Evolutionary conservation across 768 basidiomycete species (phyloP).

Genomic region (Vararia minispora): DNA sequence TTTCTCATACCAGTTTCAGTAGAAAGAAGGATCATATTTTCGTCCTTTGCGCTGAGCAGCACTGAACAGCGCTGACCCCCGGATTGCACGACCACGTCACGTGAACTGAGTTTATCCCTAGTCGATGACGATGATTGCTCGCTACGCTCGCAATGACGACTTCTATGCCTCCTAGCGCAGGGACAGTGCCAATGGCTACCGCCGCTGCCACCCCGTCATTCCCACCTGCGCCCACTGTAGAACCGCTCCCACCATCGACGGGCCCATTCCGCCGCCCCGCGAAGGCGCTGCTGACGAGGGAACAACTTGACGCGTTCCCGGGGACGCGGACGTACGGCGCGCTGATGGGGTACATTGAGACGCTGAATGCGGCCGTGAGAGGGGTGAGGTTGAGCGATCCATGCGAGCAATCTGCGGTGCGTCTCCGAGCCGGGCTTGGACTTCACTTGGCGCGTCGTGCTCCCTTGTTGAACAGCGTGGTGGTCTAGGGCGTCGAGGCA

Average conservation of each 20-base stretch:
- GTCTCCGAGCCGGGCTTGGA: slow-evolving; percentile 19
- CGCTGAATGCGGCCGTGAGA: slow-evolving; percentile 64
- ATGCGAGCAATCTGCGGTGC: slow-evolving; percentile 47
- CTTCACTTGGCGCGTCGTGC: slow-evolving; percentile 3
- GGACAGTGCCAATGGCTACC: no score
- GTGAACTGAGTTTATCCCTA: no score
- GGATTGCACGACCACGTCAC: no score
- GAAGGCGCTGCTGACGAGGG: slow-evolving; percentile 67
- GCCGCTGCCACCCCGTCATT: neutral
- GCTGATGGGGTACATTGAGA: slow-evolving; percentile 60
- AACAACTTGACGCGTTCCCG: slow-evolving; percentile 78
- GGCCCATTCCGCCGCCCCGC: slow-evolving; percentile 38
- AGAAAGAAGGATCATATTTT: no score
- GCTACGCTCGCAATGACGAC: no score
- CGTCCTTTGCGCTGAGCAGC: no score
- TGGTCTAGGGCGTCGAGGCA: slow-evolving; percentile 45
- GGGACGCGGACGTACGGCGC: slow-evolving; percentile 55
- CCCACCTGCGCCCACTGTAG: neutral
- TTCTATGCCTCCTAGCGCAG: no score
- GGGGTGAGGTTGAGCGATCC: slow-evolving; percentile 67
- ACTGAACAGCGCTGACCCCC: no score
- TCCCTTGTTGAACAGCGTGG: neutral
- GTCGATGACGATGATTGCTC: no score
- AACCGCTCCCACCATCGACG: slow-evolving; percentile 4
- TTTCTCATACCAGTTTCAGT: no score